Evolutionary conservation across 305 asterid genomes (phyloP).

Genomic region (Fraxinus angustifolia): DNA sequence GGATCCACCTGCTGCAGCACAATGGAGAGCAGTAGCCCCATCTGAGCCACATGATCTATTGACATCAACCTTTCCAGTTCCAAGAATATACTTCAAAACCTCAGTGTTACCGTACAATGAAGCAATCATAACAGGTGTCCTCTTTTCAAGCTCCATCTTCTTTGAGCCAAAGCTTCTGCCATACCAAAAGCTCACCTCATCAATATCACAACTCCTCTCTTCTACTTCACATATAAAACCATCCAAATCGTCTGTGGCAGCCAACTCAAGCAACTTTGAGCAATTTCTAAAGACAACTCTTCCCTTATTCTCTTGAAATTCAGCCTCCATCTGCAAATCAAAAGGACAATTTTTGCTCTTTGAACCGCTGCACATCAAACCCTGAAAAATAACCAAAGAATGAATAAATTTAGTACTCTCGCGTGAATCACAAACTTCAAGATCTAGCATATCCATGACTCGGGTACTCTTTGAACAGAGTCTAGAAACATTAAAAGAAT

Average conservation of each 20-base stretch:
- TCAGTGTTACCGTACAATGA: conserved; percentile 53
- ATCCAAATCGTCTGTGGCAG: conserved; percentile 47
- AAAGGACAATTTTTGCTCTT: conserved; percentile 30
- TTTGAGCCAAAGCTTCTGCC: conserved; percentile 50
- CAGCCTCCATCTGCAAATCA: conserved; percentile 53
- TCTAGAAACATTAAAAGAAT: conserved; percentile 9
- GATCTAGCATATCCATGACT: conserved; percentile 21
- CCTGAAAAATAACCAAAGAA: conserved; percentile 34
- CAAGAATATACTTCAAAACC: conserved; percentile 47
- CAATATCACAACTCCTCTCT: conserved; percentile 35
- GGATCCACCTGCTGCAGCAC: conserved; percentile 65
- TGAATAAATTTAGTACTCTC: conserved; percentile 9
- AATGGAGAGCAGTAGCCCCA: conserved; percentile 70
- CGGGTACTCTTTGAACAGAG: not conserved
- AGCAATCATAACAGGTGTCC: conserved; percentile 71
- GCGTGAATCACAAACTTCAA: conserved; percentile 1
- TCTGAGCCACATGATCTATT: conserved; percentile 61
- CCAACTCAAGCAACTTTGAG: conserved; percentile 57
- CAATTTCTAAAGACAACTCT: conserved; percentile 26
- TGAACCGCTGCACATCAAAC: conserved; percentile 53
- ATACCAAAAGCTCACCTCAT: conserved; percentile 49
- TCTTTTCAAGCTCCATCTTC: conserved; percentile 61
- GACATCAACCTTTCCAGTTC: conserved; percentile 50
- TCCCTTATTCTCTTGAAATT: conserved; percentile 24
- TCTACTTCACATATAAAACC: conserved; percentile 38